Percentiles rank a stretch among this genome's conserved stretches.
These are phyloP conservation scores for Dimocarpus longan DNA, from an alignment of 345 rosid genomes.

Conservation along the genomic window DNA sequence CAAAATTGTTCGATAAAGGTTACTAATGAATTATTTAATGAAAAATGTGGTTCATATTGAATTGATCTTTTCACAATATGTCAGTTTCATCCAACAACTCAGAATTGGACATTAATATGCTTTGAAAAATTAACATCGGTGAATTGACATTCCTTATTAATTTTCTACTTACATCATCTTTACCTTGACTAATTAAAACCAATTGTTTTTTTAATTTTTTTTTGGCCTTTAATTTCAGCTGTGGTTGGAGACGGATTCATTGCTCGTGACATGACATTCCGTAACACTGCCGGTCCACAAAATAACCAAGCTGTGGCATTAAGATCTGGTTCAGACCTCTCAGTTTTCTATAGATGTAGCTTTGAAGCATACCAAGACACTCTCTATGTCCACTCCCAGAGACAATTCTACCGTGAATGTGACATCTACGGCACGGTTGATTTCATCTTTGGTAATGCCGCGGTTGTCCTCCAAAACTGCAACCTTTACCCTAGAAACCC, in stretches of 20 bases:
- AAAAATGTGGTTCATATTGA: neutral
- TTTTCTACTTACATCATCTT: neutral
- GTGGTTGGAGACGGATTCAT: constrained; percentile 56
- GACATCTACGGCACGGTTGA: constrained; percentile 61
- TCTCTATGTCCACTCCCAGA: constrained; percentile 52
- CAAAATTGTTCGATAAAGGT: neutral
- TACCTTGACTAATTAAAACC: neutral
- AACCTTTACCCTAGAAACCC: constrained; percentile 50
- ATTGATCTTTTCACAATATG: neutral
- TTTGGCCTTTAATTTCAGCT: constrained; percentile 28
- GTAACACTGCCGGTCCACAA: constrained; percentile 48
- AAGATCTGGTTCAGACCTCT: constrained; percentile 50
- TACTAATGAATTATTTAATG: no score
- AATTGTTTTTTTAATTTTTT: neutral
- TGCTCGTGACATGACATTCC: constrained; percentile 52
- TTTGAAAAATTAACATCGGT: neutral
- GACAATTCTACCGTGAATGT: constrained; percentile 65
- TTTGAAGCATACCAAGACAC: constrained; percentile 70
- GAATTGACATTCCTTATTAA: neutral
- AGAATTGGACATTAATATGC: neutral
- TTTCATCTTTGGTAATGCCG: constrained; percentile 65
- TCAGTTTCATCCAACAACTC: neutral
- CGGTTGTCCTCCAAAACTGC: constrained; percentile 51
- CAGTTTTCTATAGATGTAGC: constrained; percentile 49
- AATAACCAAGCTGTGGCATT: constrained; percentile 62